Evolutionary conservation across 352 stramenopile species (phyloP).

Genomic region (Globisporangium nunn): DNA sequence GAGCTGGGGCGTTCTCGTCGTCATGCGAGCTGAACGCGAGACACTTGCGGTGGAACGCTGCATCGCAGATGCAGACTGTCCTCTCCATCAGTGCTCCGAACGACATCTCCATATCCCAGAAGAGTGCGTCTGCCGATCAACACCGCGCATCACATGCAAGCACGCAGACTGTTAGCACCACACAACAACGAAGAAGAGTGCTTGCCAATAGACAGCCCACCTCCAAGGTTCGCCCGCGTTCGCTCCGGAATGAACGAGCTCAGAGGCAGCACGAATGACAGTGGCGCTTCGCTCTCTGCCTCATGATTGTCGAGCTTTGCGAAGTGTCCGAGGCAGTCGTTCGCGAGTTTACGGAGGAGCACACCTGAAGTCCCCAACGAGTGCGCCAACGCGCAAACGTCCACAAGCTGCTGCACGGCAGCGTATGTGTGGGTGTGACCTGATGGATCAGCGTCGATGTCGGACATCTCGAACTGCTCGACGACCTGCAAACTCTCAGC

Average conservation of each 20-base stretch:
- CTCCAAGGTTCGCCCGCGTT: slow-evolving; percentile 12
- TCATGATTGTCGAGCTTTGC: not conserved
- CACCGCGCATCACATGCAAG: too few relatives aligned
- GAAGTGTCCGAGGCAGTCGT: slow-evolving; percentile 3
- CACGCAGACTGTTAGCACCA: not conserved
- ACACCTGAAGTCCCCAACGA: slow-evolving; percentile 7
- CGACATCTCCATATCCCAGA: slow-evolving; percentile 15
- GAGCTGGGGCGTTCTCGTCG: not conserved
- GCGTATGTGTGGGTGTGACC: not conserved
- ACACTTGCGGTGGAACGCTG: slow-evolving; percentile 8
- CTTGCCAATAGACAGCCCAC: slow-evolving; percentile 1
- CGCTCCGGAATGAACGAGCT: slow-evolving; percentile 14
- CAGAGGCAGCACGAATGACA: slow-evolving; percentile 4
- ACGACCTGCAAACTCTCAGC: slow-evolving; percentile 5
- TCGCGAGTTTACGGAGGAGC: slow-evolving; percentile 9
- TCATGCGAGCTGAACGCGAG: not conserved
- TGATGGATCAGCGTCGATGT: not conserved
- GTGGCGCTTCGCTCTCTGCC: not conserved
- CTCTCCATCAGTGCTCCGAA: slow-evolving; percentile 9
- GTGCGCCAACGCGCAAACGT: slow-evolving; percentile 9
- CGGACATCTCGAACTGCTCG: slow-evolving; percentile 4
- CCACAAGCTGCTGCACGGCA: slow-evolving; percentile 5
- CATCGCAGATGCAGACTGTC: slow-evolving; percentile 13
- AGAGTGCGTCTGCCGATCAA: slow-evolving; percentile 7
- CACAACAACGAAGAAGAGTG: not conserved